Evolutionary conservation across 148 eudicot genomes (phyloP).

Genomic region (Polygonum maritimum): DNA sequence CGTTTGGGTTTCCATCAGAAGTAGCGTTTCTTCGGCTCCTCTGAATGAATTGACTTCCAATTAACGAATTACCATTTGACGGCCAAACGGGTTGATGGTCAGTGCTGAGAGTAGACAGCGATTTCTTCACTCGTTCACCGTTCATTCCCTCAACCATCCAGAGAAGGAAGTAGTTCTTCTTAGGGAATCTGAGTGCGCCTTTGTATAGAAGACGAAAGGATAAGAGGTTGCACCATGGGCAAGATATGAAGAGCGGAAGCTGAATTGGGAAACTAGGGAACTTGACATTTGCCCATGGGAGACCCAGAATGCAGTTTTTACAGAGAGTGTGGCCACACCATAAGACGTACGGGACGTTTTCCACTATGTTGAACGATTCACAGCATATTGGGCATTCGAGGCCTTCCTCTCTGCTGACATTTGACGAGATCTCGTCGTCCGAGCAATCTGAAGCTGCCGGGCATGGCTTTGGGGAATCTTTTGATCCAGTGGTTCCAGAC

Average conservation of each 20-base stretch:
- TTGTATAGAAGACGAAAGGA: slow-evolving; percentile 37
- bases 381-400: slow-evolving; percentile 62
- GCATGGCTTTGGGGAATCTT: slow-evolving; percentile 13
- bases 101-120: slow-evolving; percentile 12
- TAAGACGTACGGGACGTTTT: slow-evolving; percentile 55
- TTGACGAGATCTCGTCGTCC: slow-evolving; percentile 45
- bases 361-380: slow-evolving; percentile 57
- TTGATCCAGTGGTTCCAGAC: slow-evolving; percentile 20
- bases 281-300: slow-evolving; percentile 53
- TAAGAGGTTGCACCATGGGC: slow-evolving; percentile 59
- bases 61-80: slow-evolving; percentile 14
- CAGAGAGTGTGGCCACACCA: slow-evolving; percentile 70
- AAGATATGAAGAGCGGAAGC: slow-evolving; percentile 56
- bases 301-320: slow-evolving; percentile 46
- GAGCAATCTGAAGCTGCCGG: slow-evolving; percentile 33
- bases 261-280: slow-evolving; percentile 45
- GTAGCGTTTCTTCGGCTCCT: slow-evolving; percentile 5
- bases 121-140: slow-evolving; percentile 32
- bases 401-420: slow-evolving; percentile 40
- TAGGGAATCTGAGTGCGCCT: slow-evolving; percentile 43
- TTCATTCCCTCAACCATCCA: slow-evolving; percentile 76
- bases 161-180: slow-evolving; percentile 53
- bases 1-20: background rate
- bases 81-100: slow-evolving; percentile 20
- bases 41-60: slow-evolving; percentile 11